Evolutionary conservation across 164 flowering plant genomes (phyloP).

Genomic region (Tinospora cordifolia): DNA sequence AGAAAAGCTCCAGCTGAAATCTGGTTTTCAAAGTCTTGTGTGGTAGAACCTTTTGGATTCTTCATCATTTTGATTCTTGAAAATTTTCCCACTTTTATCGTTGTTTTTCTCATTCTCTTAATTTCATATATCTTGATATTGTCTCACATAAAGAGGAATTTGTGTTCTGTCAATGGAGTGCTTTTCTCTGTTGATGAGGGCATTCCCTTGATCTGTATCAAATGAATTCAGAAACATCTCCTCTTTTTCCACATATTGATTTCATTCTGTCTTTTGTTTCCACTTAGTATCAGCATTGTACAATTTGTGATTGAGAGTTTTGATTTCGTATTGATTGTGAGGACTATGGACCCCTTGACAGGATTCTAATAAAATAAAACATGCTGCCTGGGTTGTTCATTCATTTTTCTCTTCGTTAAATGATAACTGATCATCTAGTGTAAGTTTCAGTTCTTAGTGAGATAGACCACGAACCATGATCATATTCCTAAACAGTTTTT

Average conservation of each 20-base stretch:
- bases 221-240: conserved; percentile 20
- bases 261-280: conserved; percentile 10
- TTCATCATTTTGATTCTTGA: conserved; percentile 50
- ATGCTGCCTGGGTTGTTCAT: conserved; percentile 13
- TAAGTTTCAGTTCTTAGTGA: background rate
- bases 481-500: background rate
- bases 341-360: conserved; percentile 13
- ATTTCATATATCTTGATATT: conserved; percentile 15
- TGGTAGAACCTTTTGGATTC: conserved; percentile 35
- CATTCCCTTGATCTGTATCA: conserved; percentile 23
- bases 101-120: conserved; percentile 17
- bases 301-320: conserved; percentile 16
- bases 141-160: conserved; percentile 25
- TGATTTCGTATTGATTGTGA: conserved; percentile 21
- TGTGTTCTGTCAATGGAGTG: conserved; percentile 14
- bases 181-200: conserved; percentile 14
- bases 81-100: conserved; percentile 31
- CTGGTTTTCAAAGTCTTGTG: conserved; percentile 4
- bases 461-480: background rate
- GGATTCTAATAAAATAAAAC: conserved; percentile 21
- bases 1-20: conserved; percentile 46
- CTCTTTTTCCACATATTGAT: conserved; percentile 15
- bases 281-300: conserved; percentile 21
- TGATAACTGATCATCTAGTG: background rate
- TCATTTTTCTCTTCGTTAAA: background rate